Conservation (phyloP, 805 yeast species). For the Barnettozyma siamensis region DNA sequence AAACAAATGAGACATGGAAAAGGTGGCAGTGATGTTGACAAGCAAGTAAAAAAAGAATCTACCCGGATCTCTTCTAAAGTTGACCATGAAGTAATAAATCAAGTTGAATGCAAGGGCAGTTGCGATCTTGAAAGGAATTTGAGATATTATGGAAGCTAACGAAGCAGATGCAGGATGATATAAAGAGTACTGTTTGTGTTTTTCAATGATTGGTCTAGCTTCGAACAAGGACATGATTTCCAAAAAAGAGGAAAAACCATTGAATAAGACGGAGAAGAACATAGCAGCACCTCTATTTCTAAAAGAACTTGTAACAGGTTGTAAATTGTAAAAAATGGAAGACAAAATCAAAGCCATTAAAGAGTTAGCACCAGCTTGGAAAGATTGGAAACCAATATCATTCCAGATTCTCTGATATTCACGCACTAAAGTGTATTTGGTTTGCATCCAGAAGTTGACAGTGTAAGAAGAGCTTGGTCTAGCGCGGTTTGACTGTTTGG, state of each 20-base stretch:
- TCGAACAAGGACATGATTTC: conserved; percentile 52
- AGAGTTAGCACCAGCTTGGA: conserved; percentile 37
- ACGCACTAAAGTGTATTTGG: conserved; percentile 37
- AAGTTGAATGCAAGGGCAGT: conserved; percentile 40
- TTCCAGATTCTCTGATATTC: conserved; percentile 42
- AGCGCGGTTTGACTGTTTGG: conserved; percentile 42
- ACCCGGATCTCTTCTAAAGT: conserved; percentile 43
- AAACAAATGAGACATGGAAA: conserved; percentile 48
- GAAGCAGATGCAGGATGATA: conserved; percentile 75
- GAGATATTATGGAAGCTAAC: conserved; percentile 52
- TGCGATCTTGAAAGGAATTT: conserved; percentile 54
- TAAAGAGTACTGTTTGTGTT: conserved; percentile 66
- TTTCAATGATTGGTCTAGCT: conserved; percentile 53
- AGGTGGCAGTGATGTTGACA: conserved; percentile 34
- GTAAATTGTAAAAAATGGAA: conserved; percentile 49
- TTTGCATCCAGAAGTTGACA: conserved; percentile 45
- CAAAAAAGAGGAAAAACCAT: conserved; percentile 50
- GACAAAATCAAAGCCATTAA: conserved; percentile 48
- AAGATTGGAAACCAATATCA: conserved; percentile 40
- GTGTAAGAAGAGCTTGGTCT: conserved; percentile 42
- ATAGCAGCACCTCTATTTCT: conserved; percentile 53
- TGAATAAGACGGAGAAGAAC: conserved; percentile 57
- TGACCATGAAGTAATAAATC: conserved; percentile 51
- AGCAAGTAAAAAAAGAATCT: conserved; percentile 47
- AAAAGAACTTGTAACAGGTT: conserved; percentile 36